Evolutionary conservation across 352 stramenopile species (phyloP).

Genomic region (Thraustochytrium striatum): DNA sequence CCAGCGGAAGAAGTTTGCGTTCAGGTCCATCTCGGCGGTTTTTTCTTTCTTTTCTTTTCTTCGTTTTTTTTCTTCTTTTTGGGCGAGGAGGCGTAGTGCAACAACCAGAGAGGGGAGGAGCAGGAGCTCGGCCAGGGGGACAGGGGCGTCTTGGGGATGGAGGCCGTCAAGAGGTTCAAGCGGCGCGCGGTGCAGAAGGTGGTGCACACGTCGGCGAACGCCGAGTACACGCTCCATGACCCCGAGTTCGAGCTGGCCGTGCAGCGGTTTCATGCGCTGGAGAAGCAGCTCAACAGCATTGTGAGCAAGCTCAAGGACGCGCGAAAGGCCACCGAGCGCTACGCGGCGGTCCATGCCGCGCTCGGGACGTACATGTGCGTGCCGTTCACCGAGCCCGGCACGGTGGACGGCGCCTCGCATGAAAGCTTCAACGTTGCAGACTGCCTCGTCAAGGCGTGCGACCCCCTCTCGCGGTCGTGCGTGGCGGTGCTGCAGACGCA

Average conservation of each 20-base stretch:
- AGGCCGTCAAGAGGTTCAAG: conserved; percentile 7
- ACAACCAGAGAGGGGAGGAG: neutral
- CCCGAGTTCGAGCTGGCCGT: neutral
- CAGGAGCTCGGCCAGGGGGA: neutral
- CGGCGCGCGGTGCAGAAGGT: conserved; percentile 31
- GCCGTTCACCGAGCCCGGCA: neutral
- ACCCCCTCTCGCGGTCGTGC: neutral
- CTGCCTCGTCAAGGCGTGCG: neutral
- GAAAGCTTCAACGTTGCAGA: neutral
- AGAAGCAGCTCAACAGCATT: conserved; percentile 12
- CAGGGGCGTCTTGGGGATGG: neutral
- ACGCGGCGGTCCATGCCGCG: conserved; percentile 8
- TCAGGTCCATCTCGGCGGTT: no score
- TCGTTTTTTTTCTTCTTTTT: neutral
- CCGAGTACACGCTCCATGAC: conserved; percentile 20
- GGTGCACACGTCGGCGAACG: conserved; percentile 14
- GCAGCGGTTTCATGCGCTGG: conserved; percentile 10
- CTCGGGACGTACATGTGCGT: conserved; percentile 9
- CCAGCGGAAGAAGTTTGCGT: no score
- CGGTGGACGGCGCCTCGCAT: neutral
- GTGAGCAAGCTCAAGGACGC: neutral
- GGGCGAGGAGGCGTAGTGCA: neutral
- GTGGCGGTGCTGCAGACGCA: conserved; percentile 4
- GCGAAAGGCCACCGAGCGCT: conserved; percentile 11
- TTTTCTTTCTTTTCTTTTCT: neutral